Evolutionary conservation across 805 yeast genomes (phyloP), one percentile per base, ranked within the genome.

Genomic region (Wickerhamomyces chaumierensis): DNA sequence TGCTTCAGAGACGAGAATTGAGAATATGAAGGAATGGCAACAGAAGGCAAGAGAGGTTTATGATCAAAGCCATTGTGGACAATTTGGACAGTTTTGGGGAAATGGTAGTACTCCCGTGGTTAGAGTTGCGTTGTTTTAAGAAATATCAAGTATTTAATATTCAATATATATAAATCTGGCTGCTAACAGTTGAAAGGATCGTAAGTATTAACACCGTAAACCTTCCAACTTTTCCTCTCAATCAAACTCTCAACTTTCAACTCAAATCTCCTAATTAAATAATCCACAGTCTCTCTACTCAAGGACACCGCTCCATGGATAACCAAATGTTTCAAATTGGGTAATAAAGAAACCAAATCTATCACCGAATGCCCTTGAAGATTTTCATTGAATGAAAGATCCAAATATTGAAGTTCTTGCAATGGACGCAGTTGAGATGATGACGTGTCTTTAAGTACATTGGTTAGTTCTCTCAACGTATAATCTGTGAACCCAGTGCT

Each of bases 1-100:
- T 1, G 78, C 86, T 15, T 80, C 86, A 16, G 62, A 61, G n/a
- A 72, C 70, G 40, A 72, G 98, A 54, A 78, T 83, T 20, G 61
- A 66, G 21, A 81, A 82, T 44, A 80, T 92, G 61, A 48, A 58
- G 16, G 54, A 65, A 34, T 84, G 95, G 90, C 54, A 78, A 58
- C 79, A 81, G 0, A 69, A 68, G 34, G 71, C 71, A 4, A n/a
- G 39, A 33, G 43, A 41, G 7, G 44, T 21, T 31, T 41, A 47
- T 18, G 40, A 41, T 2, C 13, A 36, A 1, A 39, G 48, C 8
- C 40, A 48, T 28, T 49, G 55, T 34, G 20, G 14, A 5, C 36
- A 39, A 3, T 42, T 36, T 21, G 13, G n/a, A 3, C 44, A 41
- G n/a, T 48, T 47, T 37, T n/a, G 39, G 34, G 37, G 37, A 18